Evolutionary conservation across 352 stramenopile species (phyloP), one percentile per base, ranked within the genome.

Genomic region (Pythium apleroticum): DNA sequence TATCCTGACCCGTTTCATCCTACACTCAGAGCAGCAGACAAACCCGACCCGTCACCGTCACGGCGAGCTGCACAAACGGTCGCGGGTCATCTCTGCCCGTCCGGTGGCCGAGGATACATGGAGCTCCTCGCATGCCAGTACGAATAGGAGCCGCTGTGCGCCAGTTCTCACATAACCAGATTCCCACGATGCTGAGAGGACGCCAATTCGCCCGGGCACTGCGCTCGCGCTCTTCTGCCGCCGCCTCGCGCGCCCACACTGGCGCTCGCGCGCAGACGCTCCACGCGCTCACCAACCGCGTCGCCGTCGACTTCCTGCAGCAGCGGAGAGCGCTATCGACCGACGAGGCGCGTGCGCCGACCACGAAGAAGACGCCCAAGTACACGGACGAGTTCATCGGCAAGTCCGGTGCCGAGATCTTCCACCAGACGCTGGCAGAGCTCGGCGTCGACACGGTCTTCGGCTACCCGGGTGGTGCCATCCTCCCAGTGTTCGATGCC

Each of bases 401-500:
- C 66, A 92, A 98, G 66, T 97, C 89, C 7, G 95, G 91, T 65
- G 95, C 93, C 35, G 86, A 97, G 69, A 97, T 98, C 68, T 97
- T 98, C 69, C 96, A 98, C 78, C 84, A 93, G 71, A 98, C 95
- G 67, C 82, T 98, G 27, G 75, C 88, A 0, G 90, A 98, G 62
- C 78, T 98, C 66, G 90, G 78, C 46, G 91, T 98, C 4, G 77
- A 96, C 54, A 89, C 90, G 52, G 91, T 98, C 15, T 98, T 98
- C 67, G 95, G 95, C 25, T 98, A 98, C 76, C 96, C 93, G 0
- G 95, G 93, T 25, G 95, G 95, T 52, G 94, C 94, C 59, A 97
- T 98, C 63, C 69, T 98, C 3, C 95, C 95, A 22, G 85, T 98
- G 31, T 91, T 98, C 57, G 95, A 98, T 76, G 91, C 97, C 67